Percentiles rank a stretch among this genome's conserved stretches.
Evolutionary conservation across 148 eudicot species (phyloP).

Genomic region (Amaranthus cruentus): DNA sequence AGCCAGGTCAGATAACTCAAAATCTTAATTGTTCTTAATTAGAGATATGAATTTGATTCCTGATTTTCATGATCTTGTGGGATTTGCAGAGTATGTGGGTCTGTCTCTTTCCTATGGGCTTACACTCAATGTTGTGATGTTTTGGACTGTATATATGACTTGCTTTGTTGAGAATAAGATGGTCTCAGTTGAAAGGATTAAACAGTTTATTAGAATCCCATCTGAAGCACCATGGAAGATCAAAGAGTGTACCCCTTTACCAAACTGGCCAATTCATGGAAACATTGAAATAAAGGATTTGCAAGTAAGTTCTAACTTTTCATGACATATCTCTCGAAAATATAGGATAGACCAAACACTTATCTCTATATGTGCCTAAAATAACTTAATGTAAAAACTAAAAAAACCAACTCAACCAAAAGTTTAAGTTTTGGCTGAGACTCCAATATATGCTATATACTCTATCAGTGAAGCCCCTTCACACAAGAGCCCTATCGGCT

Average conservation of each 20-base stretch:
- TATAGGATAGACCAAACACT: no score
- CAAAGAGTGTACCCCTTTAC: constrained; percentile 53
- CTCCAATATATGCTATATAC: no score
- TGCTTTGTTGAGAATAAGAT: constrained; percentile 81
- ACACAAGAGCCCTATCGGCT: no score
- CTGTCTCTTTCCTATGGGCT: constrained; percentile 78
- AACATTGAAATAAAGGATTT: constrained; percentile 60
- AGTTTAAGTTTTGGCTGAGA: no score
- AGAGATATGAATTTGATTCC: background rate
- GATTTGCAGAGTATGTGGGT: constrained; percentile 66
- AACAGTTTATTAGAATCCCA: constrained; percentile 67
- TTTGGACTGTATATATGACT: constrained; percentile 65
- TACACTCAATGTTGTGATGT: constrained; percentile 63
- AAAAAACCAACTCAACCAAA: no score
- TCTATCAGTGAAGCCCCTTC: no score
- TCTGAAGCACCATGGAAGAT: constrained; percentile 80
- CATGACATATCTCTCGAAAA: no score
- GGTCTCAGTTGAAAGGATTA: constrained; percentile 92
- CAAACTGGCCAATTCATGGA: constrained; percentile 73
- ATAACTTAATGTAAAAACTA: no score
- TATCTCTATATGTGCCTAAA: no score
- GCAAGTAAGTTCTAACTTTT: constrained; percentile 37
- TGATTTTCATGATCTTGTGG: background rate
- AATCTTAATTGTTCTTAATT: background rate
- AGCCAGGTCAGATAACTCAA: constrained; percentile 19